Conservation (phyloP, 441 rosid genomes). For the Viola pubescens region DNA sequence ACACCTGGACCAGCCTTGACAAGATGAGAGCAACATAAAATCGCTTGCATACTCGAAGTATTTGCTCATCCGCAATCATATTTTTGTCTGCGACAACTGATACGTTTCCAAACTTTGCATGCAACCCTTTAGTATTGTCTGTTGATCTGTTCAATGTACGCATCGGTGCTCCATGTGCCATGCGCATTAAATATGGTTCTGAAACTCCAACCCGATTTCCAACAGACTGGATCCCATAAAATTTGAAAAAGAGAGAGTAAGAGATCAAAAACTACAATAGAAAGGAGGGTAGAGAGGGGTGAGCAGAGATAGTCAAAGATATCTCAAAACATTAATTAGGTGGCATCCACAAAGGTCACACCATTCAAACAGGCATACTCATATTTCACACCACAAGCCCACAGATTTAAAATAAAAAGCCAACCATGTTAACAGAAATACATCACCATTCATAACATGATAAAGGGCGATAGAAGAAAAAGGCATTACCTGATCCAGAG, state of each 20-base stretch:
- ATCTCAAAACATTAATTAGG: not conserved
- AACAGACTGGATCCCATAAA: conserved; percentile 66
- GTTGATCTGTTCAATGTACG: conserved; percentile 39
- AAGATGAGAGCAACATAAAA: conserved; percentile 96
- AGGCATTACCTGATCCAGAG: conserved; percentile 73
- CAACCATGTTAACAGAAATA: not conserved
- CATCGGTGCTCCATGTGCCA: conserved; percentile 97
- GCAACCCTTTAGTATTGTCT: conserved; percentile 32
- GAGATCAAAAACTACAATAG: not conserved
- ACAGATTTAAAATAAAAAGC: not conserved
- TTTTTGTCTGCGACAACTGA: conserved; percentile 34
- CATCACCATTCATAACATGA: not conserved
- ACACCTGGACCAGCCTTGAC: conserved; percentile 90
- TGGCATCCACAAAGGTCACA: not conserved
- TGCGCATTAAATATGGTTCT: conserved; percentile 97
- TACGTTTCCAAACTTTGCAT: conserved; percentile 37
- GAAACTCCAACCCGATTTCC: conserved; percentile 93
- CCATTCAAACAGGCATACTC: not conserved
- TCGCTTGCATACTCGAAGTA: conserved; percentile 83
- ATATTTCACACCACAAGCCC: not conserved
- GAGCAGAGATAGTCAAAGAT: no score
- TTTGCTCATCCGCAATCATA: conserved; percentile 64
- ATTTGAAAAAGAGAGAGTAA: conserved; percentile 3
- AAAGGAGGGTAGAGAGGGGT: not conserved
- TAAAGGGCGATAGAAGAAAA: not conserved